Evolutionary conservation across 331 rosid genomes (phyloP).

Genomic region (Acacia pycnantha): DNA sequence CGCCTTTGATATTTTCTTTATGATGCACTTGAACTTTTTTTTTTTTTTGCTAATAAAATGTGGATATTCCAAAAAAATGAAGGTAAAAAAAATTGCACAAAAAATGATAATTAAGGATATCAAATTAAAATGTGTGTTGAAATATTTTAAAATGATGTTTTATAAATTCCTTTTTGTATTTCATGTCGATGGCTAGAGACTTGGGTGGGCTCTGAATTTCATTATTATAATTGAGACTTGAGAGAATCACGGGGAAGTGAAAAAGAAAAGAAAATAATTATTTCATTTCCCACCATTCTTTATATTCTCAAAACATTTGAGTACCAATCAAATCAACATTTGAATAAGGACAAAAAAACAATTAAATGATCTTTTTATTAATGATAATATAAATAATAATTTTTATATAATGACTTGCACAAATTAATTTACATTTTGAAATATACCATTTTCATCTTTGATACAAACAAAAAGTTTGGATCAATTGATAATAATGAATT

Average conservation of each 20-base stretch:
- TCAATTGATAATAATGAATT: too few species aligned
- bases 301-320: neutral
- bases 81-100: neutral
- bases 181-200: neutral
- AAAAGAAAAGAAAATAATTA: neutral
- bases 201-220: slow-evolving; percentile 22
- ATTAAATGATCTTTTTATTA: neutral
- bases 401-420: too few species aligned
- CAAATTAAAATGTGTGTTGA: neutral
- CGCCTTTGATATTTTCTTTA: too few species aligned
- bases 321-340: neutral
- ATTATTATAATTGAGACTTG: slow-evolving; percentile 14
- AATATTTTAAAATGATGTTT: neutral
- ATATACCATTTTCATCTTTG: too few species aligned
- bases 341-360: neutral
- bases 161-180: neutral
- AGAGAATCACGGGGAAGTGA: slow-evolving; percentile 21
- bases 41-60: too few species aligned
- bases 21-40: too few species aligned
- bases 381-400: neutral
- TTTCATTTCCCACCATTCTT: neutral
- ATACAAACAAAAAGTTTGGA: too few species aligned
- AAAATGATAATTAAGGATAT: neutral
- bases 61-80: too few species aligned
- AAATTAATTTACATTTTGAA: too few species aligned